Evolutionary conservation across 23 red algal genomes (phyloP).

Genomic region (Pyropia yezoensis): DNA sequence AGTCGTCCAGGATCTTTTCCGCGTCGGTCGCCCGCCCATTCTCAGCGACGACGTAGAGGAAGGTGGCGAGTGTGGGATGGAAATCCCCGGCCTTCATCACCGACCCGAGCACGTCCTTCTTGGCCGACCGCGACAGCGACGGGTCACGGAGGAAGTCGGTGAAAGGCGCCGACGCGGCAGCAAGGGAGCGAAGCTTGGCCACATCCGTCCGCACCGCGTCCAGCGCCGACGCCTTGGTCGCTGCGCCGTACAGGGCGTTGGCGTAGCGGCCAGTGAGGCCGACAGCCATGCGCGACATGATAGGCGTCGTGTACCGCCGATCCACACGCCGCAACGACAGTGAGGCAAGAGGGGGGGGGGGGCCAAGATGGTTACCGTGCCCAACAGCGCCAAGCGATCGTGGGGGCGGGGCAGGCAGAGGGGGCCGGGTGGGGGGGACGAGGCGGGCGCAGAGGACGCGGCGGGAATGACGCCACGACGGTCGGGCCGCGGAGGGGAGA

Average conservation of each 20-base stretch:
- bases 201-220: slow-evolving; percentile 53
- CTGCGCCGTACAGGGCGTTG: slow-evolving; percentile 48
- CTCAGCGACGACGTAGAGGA: slow-evolving; percentile 66
- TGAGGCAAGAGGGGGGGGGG: too few relatives aligned
- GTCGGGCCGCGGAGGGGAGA: too few relatives aligned
- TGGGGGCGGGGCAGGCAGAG: too few relatives aligned
- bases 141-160: slow-evolving; percentile 59
- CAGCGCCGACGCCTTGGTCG: slow-evolving; percentile 29
- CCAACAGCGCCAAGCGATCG: too few relatives aligned
- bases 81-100: slow-evolving; percentile 36
- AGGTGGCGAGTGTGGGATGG: slow-evolving; percentile 24
- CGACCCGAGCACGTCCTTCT: slow-evolving; percentile 22
- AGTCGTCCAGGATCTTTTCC: slow-evolving; percentile 30
- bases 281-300: background rate
- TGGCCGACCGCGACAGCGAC: slow-evolving; percentile 52
- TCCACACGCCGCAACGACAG: too few relatives aligned
- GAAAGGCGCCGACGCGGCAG: slow-evolving; percentile 4
- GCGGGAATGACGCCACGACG: too few relatives aligned
- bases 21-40: slow-evolving; percentile 59
- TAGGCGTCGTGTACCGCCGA: too few relatives aligned
- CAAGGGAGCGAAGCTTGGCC: slow-evolving; percentile 24
- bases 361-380: too few relatives aligned
- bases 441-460: too few relatives aligned
- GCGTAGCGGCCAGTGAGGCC: slow-evolving; percentile 64
- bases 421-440: too few relatives aligned